Evolutionary conservation across 2,329 filamentous ascomycete species (phyloP).

Genomic region (Paraconiothyrium brasiliense): DNA sequence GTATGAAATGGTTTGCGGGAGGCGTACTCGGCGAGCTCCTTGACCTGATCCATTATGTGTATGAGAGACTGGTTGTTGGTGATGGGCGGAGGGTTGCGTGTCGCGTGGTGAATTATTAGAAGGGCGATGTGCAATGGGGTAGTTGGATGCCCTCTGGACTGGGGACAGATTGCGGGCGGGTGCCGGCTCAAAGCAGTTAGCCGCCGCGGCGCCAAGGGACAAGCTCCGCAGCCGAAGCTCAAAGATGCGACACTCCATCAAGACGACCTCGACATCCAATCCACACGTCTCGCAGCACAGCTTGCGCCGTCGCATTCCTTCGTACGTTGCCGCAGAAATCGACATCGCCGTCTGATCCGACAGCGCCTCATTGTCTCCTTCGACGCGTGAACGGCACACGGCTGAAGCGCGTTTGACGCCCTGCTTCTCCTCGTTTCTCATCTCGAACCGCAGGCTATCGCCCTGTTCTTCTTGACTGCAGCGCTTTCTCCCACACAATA

Average conservation of each 20-base stretch:
- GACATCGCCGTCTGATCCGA: not conserved
- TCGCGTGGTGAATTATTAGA: slow-evolving; percentile 6
- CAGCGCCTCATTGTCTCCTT: not conserved
- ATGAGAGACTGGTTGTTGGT: slow-evolving; percentile 10
- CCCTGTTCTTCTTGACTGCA: not conserved
- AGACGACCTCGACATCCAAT: not conserved
- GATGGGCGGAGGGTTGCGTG: slow-evolving; percentile 4
- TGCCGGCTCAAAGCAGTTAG: slow-evolving; percentile 1
- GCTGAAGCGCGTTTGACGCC: slow-evolving; percentile 2
- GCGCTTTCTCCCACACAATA: not conserved
- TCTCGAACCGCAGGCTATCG: not conserved
- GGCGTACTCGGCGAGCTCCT: slow-evolving; percentile 71
- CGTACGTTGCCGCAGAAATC: not conserved
- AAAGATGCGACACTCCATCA: not conserved
- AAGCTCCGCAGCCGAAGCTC: slow-evolving; percentile 7
- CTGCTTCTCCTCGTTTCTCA: not conserved
- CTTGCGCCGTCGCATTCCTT: not conserved
- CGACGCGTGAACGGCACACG: not conserved
- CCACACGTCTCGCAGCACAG: not conserved
- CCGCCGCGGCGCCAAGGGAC: slow-evolving; percentile 4
- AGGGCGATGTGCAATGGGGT: slow-evolving; percentile 3
- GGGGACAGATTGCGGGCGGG: slow-evolving; percentile 19
- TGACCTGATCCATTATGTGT: slow-evolving; percentile 71
- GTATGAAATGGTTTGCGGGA: not conserved
- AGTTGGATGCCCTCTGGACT: slow-evolving; percentile 16